Evolutionary conservation across 805 yeast species (phyloP).

Genomic region (Metschnikowia anglica): DNA sequence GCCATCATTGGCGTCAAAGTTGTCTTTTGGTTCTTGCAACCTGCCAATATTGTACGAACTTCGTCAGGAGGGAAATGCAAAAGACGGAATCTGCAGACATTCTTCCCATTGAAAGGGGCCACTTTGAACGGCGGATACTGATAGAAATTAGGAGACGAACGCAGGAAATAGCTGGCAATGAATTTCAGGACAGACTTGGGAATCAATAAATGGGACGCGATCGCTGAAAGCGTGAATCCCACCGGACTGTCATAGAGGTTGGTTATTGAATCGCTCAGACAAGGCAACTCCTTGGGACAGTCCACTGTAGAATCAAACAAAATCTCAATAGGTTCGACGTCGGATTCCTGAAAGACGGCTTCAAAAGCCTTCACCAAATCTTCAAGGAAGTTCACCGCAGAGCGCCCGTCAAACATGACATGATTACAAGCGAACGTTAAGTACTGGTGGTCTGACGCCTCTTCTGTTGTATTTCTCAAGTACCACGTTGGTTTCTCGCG

Average conservation of each 20-base stretch:
- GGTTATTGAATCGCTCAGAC: conserved; percentile 5
- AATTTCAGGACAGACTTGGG: conserved; percentile 6
- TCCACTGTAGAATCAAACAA: conserved; percentile 8
- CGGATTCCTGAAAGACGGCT: background rate
- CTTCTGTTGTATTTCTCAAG: conserved; percentile 3
- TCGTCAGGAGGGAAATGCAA: conserved; percentile 9
- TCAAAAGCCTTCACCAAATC: conserved; percentile 12
- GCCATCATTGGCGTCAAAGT: conserved; percentile 18
- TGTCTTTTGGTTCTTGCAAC: conserved; percentile 2
- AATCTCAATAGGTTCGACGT: background rate
- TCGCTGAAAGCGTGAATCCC: conserved; percentile 1
- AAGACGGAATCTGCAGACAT: conserved; percentile 8
- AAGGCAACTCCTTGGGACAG: conserved; percentile 1
- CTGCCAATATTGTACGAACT: conserved; percentile 4
- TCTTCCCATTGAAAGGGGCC: conserved; percentile 10
- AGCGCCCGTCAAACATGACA: conserved; percentile 16
- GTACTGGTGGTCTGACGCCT: conserved; percentile 5
- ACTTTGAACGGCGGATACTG: conserved; percentile 9
- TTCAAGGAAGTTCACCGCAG: conserved; percentile 13
- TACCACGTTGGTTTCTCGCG: conserved; percentile 12
- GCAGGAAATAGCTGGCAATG: conserved; percentile 1
- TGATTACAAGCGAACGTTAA: conserved; percentile 17
- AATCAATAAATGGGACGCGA: conserved; percentile 1
- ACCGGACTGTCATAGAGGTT: conserved; percentile 7
- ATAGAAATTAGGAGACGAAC: conserved; percentile 11